Base-by-base conservation (phyloP, 1,139 yeast genomes). In the Hansenula sp. region DNA sequence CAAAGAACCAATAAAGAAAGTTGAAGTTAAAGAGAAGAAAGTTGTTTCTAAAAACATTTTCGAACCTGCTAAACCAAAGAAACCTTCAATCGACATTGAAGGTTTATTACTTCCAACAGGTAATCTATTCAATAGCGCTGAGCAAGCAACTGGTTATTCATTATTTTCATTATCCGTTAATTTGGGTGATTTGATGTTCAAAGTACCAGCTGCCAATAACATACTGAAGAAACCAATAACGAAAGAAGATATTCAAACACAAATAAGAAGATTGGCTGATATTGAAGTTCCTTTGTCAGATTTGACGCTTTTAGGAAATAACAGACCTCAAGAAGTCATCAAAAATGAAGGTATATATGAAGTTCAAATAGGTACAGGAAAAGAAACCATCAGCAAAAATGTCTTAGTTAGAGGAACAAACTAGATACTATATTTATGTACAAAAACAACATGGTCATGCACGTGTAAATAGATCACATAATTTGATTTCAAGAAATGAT, bases 1-100 rank as follows among this genome's bases (percentile, higher is more conserved):
- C 28, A 14, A 69, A 72, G 43, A 58, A 29, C 21, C 31, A 17
- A 29, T 4, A 29, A 18, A 10, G 11, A 11, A 9, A 29, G 10
- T 16, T 12, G 19, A 16, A 14, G 29, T 16, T 26, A 26, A 56
- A 46, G 57, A n/a, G n/a, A n/a, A n/a, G n/a, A n/a, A n/a, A n/a
- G n/a, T n/a, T n/a, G n/a, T n/a, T n/a, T n/a, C n/a, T n/a, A n/a
- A n/a, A n/a, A n/a, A n/a, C n/a, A n/a, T n/a, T n/a, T n/a, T n/a
- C n/a, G n/a, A n/a, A n/a, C n/a, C 17, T 9, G n/a, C 37, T 8
- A 46, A 37, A 27, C 45, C 45, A 32, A 28, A 13, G 8, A 16
- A 18, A 29, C 3, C 8, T 16, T 4, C 6, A 6, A 36, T 38
- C 16, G 44, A 45, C 12, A 44, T 53, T 26, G 40, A 43, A 18